Evolutionary conservation across 345 rosid genomes (phyloP).

Genomic region (Citrus unshiu): DNA sequence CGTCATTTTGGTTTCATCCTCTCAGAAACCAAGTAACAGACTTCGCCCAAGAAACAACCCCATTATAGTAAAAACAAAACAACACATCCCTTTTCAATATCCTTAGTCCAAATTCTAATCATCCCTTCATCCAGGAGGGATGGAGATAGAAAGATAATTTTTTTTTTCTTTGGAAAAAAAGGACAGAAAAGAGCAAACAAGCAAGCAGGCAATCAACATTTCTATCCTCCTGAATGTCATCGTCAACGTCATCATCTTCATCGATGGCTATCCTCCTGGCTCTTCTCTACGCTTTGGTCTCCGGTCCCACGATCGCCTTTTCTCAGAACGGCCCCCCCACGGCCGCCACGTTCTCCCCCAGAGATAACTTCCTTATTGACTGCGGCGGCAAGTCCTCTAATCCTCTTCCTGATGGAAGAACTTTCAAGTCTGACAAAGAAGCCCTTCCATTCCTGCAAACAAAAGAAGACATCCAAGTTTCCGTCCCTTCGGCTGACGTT

Average conservation of each 20-base stretch:
- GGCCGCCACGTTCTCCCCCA: constrained; percentile 31
- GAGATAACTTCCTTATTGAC: constrained; percentile 53
- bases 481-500: constrained; percentile 43
- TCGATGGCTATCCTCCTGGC: constrained; percentile 52
- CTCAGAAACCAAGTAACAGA: constrained; percentile 5
- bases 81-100: neutral
- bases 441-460: constrained; percentile 38
- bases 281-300: constrained; percentile 18
- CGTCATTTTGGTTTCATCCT: constrained; percentile 21
- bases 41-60: neutral
- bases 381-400: constrained; percentile 48
- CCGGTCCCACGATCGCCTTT: constrained; percentile 3
- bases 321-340: neutral
- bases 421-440: constrained; percentile 61
- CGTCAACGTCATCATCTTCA: neutral
- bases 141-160: constrained; percentile 43
- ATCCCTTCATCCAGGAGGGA: constrained; percentile 48
- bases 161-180: neutral
- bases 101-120: constrained; percentile 3
- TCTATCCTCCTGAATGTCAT: constrained; percentile 25
- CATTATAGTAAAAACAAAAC: constrained; percentile 11
- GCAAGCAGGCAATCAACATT: constrained; percentile 5
- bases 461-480: constrained; percentile 41
- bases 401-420: constrained; percentile 55
- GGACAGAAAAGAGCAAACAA: neutral